Evolutionary conservation across 148 eudicot genomes (phyloP), one percentile per base, ranked within the genome.

Genomic region (Rhododendron vialii): DNA sequence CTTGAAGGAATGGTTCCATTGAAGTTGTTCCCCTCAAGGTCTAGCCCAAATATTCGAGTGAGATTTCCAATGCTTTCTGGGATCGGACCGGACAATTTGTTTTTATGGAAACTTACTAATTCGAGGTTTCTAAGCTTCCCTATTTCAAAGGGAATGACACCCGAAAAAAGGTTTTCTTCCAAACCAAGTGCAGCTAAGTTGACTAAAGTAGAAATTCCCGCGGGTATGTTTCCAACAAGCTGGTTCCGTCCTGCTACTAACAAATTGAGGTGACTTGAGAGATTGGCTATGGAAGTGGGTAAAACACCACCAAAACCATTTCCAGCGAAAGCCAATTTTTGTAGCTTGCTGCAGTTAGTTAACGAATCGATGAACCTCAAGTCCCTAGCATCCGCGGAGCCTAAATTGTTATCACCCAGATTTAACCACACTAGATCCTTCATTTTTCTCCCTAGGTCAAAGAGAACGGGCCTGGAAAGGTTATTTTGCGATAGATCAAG

Each of bases 1-100:
- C 84, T 83, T 30, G 78, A 36, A 79, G 90, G 90, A 14, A 88
- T 78, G 63, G 33, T 81, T 12, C 90, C 88, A 45, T 77, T 57
- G 2, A 88, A 84, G 12, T 55, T 33, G 84, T 86, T 88, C 26
- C 9, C 3, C 4, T 1, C 3, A 35, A 88, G 33, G 11, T 1
- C 1, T 20, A 88, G 9, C 0, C 0, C 4, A 10, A 48, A 83
- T 24, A 88, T 43, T 48, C 7, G 76, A 5, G 90, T 55, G 24
- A 86, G 45, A 74, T 88, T 88, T 20, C 63, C 41, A 4, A 88
- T 26, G 15, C 81, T 50, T 18, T 18, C 26, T 24, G 88, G 83
- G 35, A 88, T 86, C 7, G 4, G 61, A n/a, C 85, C 83, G 1
- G 74, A 47, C 5, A 88, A 17, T 28, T n/a, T 85, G 61, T 85